These are phyloP conservation scores for Fusarium sublunatum DNA, from an alignment of 2,329 filamentous ascomycete species.

Conservation along the genomic window DNA sequence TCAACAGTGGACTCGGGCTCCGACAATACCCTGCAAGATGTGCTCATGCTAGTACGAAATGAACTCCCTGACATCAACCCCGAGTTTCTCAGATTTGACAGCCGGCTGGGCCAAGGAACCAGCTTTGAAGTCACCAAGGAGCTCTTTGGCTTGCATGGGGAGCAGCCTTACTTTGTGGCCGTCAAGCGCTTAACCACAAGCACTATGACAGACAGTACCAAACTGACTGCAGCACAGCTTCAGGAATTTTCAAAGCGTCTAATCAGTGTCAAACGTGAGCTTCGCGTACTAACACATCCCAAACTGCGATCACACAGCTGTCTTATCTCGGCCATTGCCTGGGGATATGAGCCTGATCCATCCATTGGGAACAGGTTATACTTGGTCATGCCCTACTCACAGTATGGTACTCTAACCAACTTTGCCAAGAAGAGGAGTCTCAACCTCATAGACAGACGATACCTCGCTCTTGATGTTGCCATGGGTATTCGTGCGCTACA, in stretches of 20 bases:
- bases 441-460: constrained; percentile 8
- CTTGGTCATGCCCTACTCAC: constrained; percentile 11
- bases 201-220: background rate
- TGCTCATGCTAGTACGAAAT: constrained; percentile 5
- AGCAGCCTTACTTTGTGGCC: constrained; percentile 6
- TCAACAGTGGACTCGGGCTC: background rate
- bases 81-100: constrained; percentile 2
- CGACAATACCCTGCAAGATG: constrained; percentile 2
- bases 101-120: background rate
- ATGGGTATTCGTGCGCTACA: constrained; percentile 18
- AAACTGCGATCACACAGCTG: constrained; percentile 3
- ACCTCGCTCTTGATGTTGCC: constrained; percentile 14
- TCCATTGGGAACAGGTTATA: background rate
- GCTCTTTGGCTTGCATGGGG: background rate
- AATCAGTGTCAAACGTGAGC: constrained; percentile 9
- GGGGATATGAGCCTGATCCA: constrained; percentile 1
- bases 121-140: constrained; percentile 19
- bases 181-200: background rate
- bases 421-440: constrained; percentile 7
- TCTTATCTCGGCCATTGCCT: constrained; percentile 8
- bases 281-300: constrained; percentile 10
- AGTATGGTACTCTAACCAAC: background rate
- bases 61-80: background rate
- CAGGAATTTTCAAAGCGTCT: background rate
- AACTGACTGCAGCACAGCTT: background rate